These are phyloP conservation scores for Calcarisporium arbuscula DNA, from an alignment of 2,329 filamentous ascomycete species.

Conservation along the genomic window DNA sequence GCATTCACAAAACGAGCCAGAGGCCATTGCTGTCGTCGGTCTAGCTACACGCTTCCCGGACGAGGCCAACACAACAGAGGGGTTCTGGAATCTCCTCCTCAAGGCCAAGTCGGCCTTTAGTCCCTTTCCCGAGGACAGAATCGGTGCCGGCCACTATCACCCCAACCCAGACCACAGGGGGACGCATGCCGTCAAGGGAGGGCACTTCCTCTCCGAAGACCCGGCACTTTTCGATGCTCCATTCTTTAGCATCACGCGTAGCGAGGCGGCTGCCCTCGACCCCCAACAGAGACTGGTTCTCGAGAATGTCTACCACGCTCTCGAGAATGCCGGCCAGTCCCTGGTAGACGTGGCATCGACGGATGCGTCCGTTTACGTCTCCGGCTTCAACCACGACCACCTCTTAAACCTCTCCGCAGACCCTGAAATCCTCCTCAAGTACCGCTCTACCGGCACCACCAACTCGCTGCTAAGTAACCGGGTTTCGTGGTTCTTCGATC, in stretches of 20 bases:
- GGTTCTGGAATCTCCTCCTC: constrained; percentile 1
- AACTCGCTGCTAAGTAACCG: constrained; percentile 36
- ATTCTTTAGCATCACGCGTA: constrained; percentile 4
- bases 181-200: constrained; percentile 5
- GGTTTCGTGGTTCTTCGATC: constrained; percentile 42
- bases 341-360: constrained; percentile 1
- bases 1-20: no score
- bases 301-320: constrained; percentile 5
- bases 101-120: constrained; percentile 1
- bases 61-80: neutral
- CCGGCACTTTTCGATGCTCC: constrained; percentile 4
- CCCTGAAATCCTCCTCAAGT: constrained; percentile 24
- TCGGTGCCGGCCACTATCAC: constrained; percentile 2
- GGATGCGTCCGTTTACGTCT: constrained; percentile 4
- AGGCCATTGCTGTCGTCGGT: constrained; percentile 1
- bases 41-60: constrained; percentile 2
- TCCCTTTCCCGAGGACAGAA: constrained; percentile 5
- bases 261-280: constrained; percentile 4
- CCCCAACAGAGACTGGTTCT: constrained; percentile 6
- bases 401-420: constrained; percentile 9
- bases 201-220: constrained; percentile 3
- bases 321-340: constrained; percentile 5
- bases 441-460: constrained; percentile 37
- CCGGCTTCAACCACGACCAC: constrained; percentile 6
- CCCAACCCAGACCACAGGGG: constrained; percentile 4